Base-by-base conservation (phyloP, 2,329 filamentous ascomycete genomes). In the Knoxdaviesia proteae region DNA sequence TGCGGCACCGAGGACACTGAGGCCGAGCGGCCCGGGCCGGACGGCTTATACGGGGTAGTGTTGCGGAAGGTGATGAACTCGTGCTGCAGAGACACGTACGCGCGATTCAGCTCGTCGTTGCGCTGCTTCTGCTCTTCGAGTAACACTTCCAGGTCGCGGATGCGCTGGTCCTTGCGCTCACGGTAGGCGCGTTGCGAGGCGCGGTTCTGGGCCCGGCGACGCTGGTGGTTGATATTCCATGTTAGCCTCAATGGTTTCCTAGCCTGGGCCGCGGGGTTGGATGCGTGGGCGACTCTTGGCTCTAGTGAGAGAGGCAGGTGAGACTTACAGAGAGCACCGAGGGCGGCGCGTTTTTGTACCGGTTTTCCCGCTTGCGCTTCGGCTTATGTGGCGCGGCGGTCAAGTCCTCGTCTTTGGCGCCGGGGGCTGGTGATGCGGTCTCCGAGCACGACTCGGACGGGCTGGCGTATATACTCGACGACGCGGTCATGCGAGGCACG, bases 261-360 rank as follows among this genome's bases (percentile, higher is more conserved):
- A 31, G 39, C 33, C 34, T 20, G 20, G 20, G 20, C 20, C 3
- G 2, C 3, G 20, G 20, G 20, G 20, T 2, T 4, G 36, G 11
- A 30, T 9, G 7, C 5, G 7, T 8, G 36, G 36, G 11, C 20
- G 7, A 9, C 5, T 38, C 20, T 6, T 10, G 5, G 36, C 10
- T 8, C 29, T 38, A 11, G 8, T 9, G 7, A 30, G 40, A 11
- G 10, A 31, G 36, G 31, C 5, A 20, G 3, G 36, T 11, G 37
- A 31, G 34, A 45, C 64, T 54, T 58, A 68, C 65, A 44, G 60
- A 64, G 44, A 68, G 54, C 8, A 68, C 65, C 5, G 63, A 62
- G 0, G 64, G 63, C 1, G 65, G 62, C 1, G 65, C 65, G 44
- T 69, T 67, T 51, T 68, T 67, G 49, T 70, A 69, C 40, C 66